A percentile compares a stretch with the other conserved stretches of the same genome.
These are phyloP conservation scores for Arachnomyces sp. DNA, from an alignment of 2,329 filamentous ascomycete genomes.

Conservation along the genomic window DNA sequence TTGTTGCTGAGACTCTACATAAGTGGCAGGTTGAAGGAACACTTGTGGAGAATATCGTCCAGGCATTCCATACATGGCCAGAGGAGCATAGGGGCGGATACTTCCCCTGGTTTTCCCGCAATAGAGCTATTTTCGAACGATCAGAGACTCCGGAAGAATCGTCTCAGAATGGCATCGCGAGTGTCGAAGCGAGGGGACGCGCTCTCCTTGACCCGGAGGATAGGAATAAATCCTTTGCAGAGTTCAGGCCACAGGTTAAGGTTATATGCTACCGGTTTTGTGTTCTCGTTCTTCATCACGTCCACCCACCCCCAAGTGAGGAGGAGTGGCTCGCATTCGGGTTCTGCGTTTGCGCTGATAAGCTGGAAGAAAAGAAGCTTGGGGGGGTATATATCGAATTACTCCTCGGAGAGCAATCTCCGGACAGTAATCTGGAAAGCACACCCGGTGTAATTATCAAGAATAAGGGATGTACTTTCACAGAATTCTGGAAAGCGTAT, in stretches of 20 bases:
- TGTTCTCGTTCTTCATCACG: constrained; percentile 8
- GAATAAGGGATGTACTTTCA: no score
- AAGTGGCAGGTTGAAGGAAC: constrained; percentile 16
- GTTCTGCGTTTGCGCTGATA: constrained; percentile 14
- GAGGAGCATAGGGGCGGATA: constrained; percentile 16
- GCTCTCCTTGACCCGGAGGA: constrained; percentile 15
- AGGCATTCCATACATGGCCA: constrained; percentile 14
- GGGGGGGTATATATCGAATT: constrained; percentile 12
- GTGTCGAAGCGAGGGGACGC: constrained; percentile 15
- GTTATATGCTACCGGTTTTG: constrained; percentile 9
- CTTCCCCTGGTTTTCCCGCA: constrained; percentile 21
- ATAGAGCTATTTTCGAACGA: constrained; percentile 14
- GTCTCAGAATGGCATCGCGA: constrained; percentile 10
- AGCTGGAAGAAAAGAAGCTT: constrained; percentile 13
- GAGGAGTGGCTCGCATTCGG: constrained; percentile 15
- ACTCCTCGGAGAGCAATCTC: constrained; percentile 12
- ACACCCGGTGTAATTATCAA: no score
- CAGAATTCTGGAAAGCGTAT: constrained; percentile 21
- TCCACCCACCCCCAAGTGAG: constrained; percentile 12
- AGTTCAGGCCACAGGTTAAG: constrained; percentile 17
- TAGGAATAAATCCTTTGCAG: constrained; percentile 9
- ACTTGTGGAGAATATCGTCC: constrained; percentile 19
- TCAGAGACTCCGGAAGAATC: constrained; percentile 13
- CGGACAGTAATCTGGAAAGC: no score
- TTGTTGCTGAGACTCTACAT: constrained; percentile 15